Percentiles rank a stretch among this genome's conserved stretches.
Conservation (phyloP, 768 basidiomycete genomes). For the Nidularia sp. region DNA sequence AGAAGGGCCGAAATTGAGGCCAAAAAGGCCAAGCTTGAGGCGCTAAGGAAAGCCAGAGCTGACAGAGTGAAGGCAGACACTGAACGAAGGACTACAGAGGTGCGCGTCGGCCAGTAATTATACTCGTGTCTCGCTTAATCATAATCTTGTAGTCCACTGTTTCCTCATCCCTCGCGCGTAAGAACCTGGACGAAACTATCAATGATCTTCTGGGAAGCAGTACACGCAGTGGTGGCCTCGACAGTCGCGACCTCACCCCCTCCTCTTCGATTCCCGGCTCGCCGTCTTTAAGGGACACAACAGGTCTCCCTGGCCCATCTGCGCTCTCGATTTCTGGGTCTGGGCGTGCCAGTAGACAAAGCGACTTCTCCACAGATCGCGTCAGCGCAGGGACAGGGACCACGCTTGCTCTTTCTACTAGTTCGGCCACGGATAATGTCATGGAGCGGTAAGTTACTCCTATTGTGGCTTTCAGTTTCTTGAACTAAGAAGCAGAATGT, state of each 20-base stretch:
- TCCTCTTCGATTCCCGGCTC: slow-evolving; percentile 70
- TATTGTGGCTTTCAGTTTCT: slow-evolving; percentile 2
- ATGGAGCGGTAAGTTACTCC: slow-evolving; percentile 55
- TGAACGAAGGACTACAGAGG: slow-evolving; percentile 36
- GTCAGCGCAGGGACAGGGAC: slow-evolving; percentile 23
- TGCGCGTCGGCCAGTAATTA: slow-evolving; percentile 9
- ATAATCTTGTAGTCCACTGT: no score
- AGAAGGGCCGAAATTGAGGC: slow-evolving; percentile 87
- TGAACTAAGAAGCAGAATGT: slow-evolving; percentile 3
- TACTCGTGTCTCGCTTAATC: no score
- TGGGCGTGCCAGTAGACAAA: slow-evolving; percentile 67
- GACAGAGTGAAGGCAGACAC: slow-evolving; percentile 58
- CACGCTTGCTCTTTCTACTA: slow-evolving; percentile 41
- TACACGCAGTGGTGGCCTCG: slow-evolving; percentile 33
- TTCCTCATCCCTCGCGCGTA: slow-evolving; percentile 29
- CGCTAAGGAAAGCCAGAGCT: slow-evolving; percentile 73
- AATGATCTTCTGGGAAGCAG: slow-evolving; percentile 51
- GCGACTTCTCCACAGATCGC: slow-evolving; percentile 54
- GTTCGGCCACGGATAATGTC: slow-evolving; percentile 61
- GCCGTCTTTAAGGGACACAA: slow-evolving; percentile 42
- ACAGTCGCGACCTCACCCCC: slow-evolving; percentile 66
- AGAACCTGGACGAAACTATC: slow-evolving; percentile 71
- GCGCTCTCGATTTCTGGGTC: slow-evolving; percentile 38
- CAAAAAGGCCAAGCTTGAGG: slow-evolving; percentile 84
- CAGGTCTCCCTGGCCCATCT: slow-evolving; percentile 29